Percentiles rank a stretch among this genome's conserved stretches.
These are phyloP conservation scores for Rhizophora mangle DNA, from an alignment of 345 rosid genomes.

Conservation along the genomic window DNA sequence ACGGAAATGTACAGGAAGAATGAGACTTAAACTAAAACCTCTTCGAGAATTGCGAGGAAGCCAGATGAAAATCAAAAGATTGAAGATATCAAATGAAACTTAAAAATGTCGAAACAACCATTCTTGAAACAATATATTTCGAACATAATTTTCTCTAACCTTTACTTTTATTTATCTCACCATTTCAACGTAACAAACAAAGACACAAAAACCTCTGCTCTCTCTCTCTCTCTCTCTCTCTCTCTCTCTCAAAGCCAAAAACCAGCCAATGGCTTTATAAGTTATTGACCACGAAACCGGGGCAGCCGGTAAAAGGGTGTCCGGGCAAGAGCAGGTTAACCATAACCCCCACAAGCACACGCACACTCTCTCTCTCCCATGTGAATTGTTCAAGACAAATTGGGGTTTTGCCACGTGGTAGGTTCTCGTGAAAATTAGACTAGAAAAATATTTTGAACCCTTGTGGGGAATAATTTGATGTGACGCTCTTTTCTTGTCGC, in stretches of 20 bases:
- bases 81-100: too few relatives aligned
- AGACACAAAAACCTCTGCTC: conserved; percentile 35
- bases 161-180: neutral
- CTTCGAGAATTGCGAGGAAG: too few relatives aligned
- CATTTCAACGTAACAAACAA: neutral
- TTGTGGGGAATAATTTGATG: neutral
- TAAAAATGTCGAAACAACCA: too few relatives aligned
- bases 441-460: too few relatives aligned
- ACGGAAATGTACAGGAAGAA: conserved; percentile 1
- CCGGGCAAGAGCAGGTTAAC: conserved; percentile 41
- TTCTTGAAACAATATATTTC: too few relatives aligned
- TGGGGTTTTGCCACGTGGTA: conserved; percentile 50
- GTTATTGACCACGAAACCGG: conserved; percentile 43
- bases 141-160: neutral
- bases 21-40: neutral
- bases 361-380: conserved; percentile 15
- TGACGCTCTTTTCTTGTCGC: neutral
- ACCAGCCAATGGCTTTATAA: conserved; percentile 24
- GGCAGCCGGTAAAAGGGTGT: conserved; percentile 22
- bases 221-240: neutral
- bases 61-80: too few relatives aligned
- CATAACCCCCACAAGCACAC: conserved; percentile 1
- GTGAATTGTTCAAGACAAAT: conserved; percentile 15
- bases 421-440: neutral
- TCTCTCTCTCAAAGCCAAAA: neutral